phyloP scores from a whole-genome alignment of 345 rosid genomes.

The Rhizophora apiculata region DNA sequence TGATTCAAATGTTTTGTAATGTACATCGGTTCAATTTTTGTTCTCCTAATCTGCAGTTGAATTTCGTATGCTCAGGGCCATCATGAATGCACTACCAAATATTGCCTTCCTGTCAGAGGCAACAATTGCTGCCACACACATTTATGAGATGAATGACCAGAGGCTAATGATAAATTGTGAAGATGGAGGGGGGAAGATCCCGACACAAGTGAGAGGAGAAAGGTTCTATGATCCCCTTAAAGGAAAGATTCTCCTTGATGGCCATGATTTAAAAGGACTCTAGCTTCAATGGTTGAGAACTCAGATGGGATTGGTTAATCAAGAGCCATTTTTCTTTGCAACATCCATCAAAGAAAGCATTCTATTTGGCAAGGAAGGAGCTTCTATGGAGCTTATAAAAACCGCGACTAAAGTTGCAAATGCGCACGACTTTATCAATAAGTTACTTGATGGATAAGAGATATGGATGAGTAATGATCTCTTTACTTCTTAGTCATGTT shows the following conservation, averaged over 20 bases:
- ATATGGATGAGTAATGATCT: constrained; percentile 26
- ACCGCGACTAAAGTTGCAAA: constrained; percentile 53
- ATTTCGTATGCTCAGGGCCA: constrained; percentile 25
- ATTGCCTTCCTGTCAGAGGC: constrained; percentile 42
- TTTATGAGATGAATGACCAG: constrained; percentile 41
- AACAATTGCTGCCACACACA: constrained; percentile 31
- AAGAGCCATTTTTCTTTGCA: constrained; percentile 52
- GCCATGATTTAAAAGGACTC: constrained; percentile 36
- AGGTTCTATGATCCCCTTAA: constrained; percentile 47
- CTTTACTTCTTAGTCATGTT: neutral
- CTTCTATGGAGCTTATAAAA: constrained; percentile 33
- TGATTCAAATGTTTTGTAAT: too few species aligned
- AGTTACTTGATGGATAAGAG: constrained; percentile 45
- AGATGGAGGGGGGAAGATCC: constrained; percentile 32
- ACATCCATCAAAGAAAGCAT: constrained; percentile 56
- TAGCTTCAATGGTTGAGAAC: constrained; percentile 53
- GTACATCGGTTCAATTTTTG: neutral
- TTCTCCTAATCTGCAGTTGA: neutral
- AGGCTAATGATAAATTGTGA: constrained; percentile 37
- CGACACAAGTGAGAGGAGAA: constrained; percentile 42
- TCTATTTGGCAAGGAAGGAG: constrained; percentile 51
- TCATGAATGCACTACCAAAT: constrained; percentile 45
- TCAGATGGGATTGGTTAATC: constrained; percentile 52
- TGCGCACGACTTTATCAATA: constrained; percentile 51
- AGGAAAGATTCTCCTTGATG: constrained; percentile 45